A percentile compares a stretch with the other conserved stretches of the same genome.
These are phyloP conservation scores for Phytophthora cryptogea DNA, from an alignment of 352 stramenopile genomes.

Conservation along the genomic window DNA sequence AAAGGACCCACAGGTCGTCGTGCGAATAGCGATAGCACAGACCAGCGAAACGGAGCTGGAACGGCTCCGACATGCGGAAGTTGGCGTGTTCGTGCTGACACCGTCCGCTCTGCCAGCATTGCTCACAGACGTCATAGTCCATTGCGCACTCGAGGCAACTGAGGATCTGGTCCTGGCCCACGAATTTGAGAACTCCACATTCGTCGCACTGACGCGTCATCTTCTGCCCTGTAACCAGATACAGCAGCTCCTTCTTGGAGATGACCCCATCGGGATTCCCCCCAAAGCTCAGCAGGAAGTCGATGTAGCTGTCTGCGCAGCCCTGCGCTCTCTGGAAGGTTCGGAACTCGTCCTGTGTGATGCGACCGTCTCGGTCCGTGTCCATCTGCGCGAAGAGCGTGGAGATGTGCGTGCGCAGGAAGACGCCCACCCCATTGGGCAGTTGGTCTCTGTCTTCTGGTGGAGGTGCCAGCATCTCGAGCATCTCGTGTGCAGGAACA, in stretches of 20 bases:
- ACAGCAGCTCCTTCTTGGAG: constrained; percentile 40
- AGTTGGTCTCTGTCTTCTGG: constrained; percentile 34
- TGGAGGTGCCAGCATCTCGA: constrained; percentile 34
- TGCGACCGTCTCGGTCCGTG: constrained; percentile 26
- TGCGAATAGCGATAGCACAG: constrained; percentile 43
- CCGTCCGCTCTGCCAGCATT: constrained; percentile 32
- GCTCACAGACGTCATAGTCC: constrained; percentile 36
- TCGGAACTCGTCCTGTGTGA: constrained; percentile 33
- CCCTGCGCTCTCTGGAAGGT: constrained; percentile 32
- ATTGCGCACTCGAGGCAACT: constrained; percentile 29
- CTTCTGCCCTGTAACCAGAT: constrained; percentile 39
- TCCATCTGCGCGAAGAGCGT: constrained; percentile 36
- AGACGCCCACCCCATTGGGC: constrained; percentile 38
- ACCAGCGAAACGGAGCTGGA: constrained; percentile 40
- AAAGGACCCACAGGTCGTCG: constrained; percentile 35
- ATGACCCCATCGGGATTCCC: constrained; percentile 18
- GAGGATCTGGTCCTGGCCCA: constrained; percentile 39
- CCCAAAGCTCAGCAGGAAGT: constrained; percentile 37
- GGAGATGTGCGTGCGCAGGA: constrained; percentile 37
- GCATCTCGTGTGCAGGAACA: constrained; percentile 37
- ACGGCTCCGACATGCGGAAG: constrained; percentile 42
- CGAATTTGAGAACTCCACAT: constrained; percentile 38
- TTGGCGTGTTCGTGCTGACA: constrained; percentile 41
- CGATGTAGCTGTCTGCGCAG: constrained; percentile 40
- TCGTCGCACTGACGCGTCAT: constrained; percentile 43